Percentiles rank a stretch among this genome's conserved stretches.
These are phyloP conservation scores for Trypanosoma vivax DNA, from an alignment of 208 protist species.

Conservation along the genomic window DNA sequence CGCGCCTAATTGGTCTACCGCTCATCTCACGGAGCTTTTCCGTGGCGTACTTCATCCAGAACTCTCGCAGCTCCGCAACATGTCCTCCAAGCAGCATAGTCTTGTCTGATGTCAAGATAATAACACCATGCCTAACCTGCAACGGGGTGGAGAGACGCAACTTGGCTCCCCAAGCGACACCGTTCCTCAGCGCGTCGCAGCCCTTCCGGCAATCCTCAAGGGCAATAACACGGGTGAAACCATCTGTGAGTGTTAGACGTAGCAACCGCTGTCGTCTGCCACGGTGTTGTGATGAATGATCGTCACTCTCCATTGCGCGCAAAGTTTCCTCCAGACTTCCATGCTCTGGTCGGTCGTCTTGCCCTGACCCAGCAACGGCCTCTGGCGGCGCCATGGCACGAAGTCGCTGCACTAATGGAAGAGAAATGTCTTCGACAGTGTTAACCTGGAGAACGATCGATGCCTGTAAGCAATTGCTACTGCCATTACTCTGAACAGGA, in stretches of 20 bases:
- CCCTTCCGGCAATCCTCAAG: constrained; percentile 28
- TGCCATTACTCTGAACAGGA: neutral
- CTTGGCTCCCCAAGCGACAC: constrained; percentile 54
- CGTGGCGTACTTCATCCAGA: constrained; percentile 31
- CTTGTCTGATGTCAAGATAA: constrained; percentile 42
- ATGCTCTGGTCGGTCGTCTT: constrained; percentile 5
- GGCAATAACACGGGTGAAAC: constrained; percentile 59
- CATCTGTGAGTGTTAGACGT: constrained; percentile 46
- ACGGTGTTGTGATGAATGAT: constrained; percentile 19
- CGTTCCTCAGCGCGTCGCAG: constrained; percentile 22
- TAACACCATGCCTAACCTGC: constrained; percentile 23
- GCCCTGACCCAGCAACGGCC: neutral
- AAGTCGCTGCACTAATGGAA: constrained; percentile 40
- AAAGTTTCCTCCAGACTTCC: constrained; percentile 21
- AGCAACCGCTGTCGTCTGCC: constrained; percentile 37
- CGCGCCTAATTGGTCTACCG: constrained; percentile 26
- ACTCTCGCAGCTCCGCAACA: constrained; percentile 41
- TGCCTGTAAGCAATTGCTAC: neutral
- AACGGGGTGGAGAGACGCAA: constrained; percentile 17
- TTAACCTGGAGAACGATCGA: constrained; percentile 54
- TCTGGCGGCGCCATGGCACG: constrained; percentile 26
- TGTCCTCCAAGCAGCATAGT: constrained; percentile 42
- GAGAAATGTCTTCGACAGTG: constrained; percentile 45
- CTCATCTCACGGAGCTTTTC: constrained; percentile 28
- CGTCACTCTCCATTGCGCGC: constrained; percentile 23